These are phyloP conservation scores for Pinus taeda DNA, from an alignment of 75 land plant species.

Conservation along the genomic window DNA sequence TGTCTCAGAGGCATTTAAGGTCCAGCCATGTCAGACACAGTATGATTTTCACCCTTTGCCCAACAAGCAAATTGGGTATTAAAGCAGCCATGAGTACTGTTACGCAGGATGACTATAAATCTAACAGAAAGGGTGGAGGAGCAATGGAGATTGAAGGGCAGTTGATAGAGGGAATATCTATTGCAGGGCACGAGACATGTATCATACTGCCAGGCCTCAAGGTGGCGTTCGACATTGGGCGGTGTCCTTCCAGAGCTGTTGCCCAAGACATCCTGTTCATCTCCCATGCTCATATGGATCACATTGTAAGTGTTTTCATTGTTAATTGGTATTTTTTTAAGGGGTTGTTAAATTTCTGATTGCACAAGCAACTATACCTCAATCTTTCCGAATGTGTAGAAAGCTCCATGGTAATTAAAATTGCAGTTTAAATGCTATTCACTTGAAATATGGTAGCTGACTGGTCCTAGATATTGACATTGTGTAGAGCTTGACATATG, in stretches of 20 bases:
- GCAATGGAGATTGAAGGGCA: conserved; percentile 48
- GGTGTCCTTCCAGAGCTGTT: conserved; percentile 86
- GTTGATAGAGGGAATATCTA: conserved; percentile 76
- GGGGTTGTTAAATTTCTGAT: neutral
- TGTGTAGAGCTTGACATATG: too few relatives aligned
- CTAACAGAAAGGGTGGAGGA: neutral
- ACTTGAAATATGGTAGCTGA: too few relatives aligned
- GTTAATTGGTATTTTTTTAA: neutral
- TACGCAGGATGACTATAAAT: neutral
- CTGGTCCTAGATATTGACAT: too few relatives aligned
- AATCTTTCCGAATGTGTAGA: too few relatives aligned
- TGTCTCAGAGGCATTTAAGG: too few relatives aligned
- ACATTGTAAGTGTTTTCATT: conserved; percentile 55
- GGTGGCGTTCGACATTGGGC: conserved; percentile 86
- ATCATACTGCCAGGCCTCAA: conserved; percentile 69
- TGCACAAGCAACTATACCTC: too few relatives aligned
- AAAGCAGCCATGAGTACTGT: too few relatives aligned
- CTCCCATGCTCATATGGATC: conserved; percentile 95
- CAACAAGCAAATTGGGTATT: too few relatives aligned
- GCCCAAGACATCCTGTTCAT: conserved; percentile 91
- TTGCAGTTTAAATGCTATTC: too few relatives aligned
- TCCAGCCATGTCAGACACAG: too few relatives aligned
- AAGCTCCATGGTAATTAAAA: too few relatives aligned
- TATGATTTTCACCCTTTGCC: too few relatives aligned
- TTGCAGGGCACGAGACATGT: conserved; percentile 98